Evolutionary conservation across 1,284 basidiomycete genomes (phyloP), one percentile per base, ranked within the genome.

Genomic region (Ustanciosporium gigantosporum): DNA sequence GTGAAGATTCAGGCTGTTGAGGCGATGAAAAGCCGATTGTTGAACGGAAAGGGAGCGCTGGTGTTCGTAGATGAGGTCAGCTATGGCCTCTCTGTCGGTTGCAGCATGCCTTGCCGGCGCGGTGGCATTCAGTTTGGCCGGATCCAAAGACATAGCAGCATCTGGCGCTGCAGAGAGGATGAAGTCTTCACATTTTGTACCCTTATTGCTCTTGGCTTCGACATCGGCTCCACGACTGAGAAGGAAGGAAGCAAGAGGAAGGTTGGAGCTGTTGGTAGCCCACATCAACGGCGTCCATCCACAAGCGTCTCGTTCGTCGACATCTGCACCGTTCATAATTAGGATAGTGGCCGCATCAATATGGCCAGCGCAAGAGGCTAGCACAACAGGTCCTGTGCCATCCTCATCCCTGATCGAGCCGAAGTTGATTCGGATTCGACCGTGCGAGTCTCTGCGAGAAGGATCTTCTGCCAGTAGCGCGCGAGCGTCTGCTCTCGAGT

Each of bases 201-300:
- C 71, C 24, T 64, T 62, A 25, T 37, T 38, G 40, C 57, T 68
- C 11, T 60, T 59, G 16, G 70, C 70, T 19, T 68, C 66, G 32
- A 70, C 53, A 25, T 72, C 52, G 17, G 71, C 69, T 31, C 92
- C 91, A 66, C 91, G 89, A 15, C 90, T 93, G 79, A 97, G 87
- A 21, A 98, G 82, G 81, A 91, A 89, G 0, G 91, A 90, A 25
- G 96, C 86, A 15, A 97, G 82, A 1, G 92, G 92, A 5, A 93
- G 88, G 25, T 94, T 91, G 13, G 91, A 87, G 36, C 90, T 82
- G 46, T 96, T 80, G 14, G 88, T 89, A 9, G 93, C 91, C 81
- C 94, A 89, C 76, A 96, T 94, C n/a, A 98, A 81, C 1, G 93
- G 87, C 3, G 90, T 92, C 93, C 93, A 97, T 31, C 93, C 92